These are phyloP conservation scores for Odontarrhena argentea DNA, from an alignment of 345 rosid genomes.

Conservation along the genomic window DNA sequence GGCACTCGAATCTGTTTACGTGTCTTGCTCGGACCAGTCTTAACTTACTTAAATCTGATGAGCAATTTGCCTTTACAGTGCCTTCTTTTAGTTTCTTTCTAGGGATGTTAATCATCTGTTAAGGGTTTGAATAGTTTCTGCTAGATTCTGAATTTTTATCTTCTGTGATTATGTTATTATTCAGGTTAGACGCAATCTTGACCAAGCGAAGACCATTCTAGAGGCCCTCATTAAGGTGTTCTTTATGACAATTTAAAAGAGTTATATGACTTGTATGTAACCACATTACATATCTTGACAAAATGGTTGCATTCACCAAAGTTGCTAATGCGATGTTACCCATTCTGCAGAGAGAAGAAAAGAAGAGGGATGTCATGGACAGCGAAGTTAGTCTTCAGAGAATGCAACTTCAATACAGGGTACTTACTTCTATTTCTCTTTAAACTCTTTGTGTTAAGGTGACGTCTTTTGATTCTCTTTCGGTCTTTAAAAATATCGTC, in stretches of 20 bases:
- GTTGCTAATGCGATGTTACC: conserved; percentile 23
- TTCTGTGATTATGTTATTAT: conserved; percentile 9
- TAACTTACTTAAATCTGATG: neutral
- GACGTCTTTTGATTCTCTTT: neutral
- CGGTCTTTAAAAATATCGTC: neutral
- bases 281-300: conserved; percentile 23
- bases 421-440: conserved; percentile 32
- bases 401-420: conserved; percentile 90
- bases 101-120: conserved; percentile 1
- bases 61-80: conserved; percentile 3
- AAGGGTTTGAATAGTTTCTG: neutral
- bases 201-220: conserved; percentile 87
- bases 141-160: conserved; percentile 20
- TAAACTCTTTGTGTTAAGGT: neutral
- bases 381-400: conserved; percentile 88
- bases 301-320: conserved; percentile 18
- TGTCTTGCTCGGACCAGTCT: conserved; percentile 9
- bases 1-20: conserved; percentile 5
- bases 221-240: conserved; percentile 89
- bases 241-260: conserved; percentile 34
- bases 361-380: conserved; percentile 86
- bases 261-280: conserved; percentile 35
- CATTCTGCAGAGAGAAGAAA: conserved; percentile 83
- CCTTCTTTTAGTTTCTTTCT: conserved; percentile 14
- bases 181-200: conserved; percentile 98